Conservation (phyloP, 2,329 filamentous ascomycete genomes). For the Arthrobotrys sinensis region DNA sequence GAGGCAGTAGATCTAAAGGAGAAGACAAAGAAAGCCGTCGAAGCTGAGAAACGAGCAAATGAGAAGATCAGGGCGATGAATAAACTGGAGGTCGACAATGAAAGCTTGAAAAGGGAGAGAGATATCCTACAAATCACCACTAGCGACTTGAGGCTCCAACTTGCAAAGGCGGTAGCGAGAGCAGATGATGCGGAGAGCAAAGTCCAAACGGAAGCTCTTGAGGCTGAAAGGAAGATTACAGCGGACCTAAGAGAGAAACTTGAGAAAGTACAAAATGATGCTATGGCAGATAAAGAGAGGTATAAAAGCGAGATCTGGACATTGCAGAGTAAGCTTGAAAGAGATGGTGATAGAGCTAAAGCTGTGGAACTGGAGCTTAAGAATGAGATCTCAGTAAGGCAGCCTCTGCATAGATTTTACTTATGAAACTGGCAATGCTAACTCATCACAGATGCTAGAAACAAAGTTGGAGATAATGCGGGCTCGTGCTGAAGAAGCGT, state of each 20-base stretch:
- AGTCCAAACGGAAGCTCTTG: constrained; percentile 77
- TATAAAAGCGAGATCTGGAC: constrained; percentile 75
- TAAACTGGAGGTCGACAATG: constrained; percentile 47
- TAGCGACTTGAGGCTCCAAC: constrained; percentile 72
- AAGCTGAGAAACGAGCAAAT: constrained; percentile 68
- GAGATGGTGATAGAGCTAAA: constrained; percentile 79
- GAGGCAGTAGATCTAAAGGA: constrained; percentile 71
- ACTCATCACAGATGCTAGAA: constrained; percentile 76
- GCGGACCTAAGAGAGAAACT: constrained; percentile 72
- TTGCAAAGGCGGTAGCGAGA: constrained; percentile 75
- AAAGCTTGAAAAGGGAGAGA: constrained; percentile 56
- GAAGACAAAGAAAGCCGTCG: constrained; percentile 71
- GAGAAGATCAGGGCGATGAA: constrained; percentile 61
- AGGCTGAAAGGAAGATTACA: constrained; percentile 75
- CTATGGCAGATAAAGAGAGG: constrained; percentile 66
- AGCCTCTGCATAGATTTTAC: not conserved
- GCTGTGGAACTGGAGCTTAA: constrained; percentile 79
- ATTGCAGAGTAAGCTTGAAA: constrained; percentile 83
- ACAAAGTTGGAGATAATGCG: constrained; percentile 91
- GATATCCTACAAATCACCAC: constrained; percentile 71
- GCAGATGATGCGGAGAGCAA: constrained; percentile 78
- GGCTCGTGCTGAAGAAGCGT: constrained; percentile 87
- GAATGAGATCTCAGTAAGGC: constrained; percentile 75
- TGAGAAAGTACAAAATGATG: constrained; percentile 62
- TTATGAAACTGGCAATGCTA: not conserved